Evolutionary conservation across 495 filamentous ascomycete species (phyloP).

Genomic region (Tricharina praecox): DNA sequence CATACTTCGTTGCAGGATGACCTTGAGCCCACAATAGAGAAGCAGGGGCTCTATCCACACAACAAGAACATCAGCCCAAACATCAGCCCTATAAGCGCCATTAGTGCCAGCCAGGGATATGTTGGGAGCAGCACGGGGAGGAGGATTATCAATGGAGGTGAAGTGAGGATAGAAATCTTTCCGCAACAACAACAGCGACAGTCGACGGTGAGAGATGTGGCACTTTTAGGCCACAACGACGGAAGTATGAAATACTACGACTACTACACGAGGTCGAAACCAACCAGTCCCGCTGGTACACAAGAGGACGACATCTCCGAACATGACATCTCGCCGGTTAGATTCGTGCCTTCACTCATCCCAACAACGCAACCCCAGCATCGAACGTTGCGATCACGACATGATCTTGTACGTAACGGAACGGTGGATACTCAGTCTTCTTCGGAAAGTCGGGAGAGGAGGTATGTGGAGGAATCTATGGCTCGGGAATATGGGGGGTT

Average conservation of each 20-base stretch:
- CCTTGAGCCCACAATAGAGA: background rate
- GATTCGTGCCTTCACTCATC: slow-evolving; percentile 1
- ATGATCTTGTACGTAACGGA: background rate
- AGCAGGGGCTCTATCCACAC: background rate
- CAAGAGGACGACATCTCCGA: background rate
- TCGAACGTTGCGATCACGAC: background rate
- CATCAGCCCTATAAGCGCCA: background rate
- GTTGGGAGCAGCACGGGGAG: background rate
- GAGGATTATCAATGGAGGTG: slow-evolving; percentile 21
- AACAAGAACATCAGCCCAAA: background rate
- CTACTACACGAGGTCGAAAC: slow-evolving; percentile 1
- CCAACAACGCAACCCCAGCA: background rate
- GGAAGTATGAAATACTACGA: slow-evolving; percentile 5
- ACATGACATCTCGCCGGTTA: background rate
- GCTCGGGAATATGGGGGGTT: slow-evolving; percentile 20
- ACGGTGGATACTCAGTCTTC: slow-evolving; percentile 13
- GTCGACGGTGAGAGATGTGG: background rate
- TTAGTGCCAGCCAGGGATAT: background rate
- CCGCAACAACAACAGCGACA: slow-evolving; percentile 5
- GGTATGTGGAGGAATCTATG: slow-evolving; percentile 19
- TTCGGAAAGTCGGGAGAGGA: slow-evolving; percentile 16
- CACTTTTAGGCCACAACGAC: background rate
- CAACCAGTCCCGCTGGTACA: background rate
- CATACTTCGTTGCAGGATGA: background rate
- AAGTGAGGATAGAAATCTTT: slow-evolving; percentile 23